Base-by-base conservation (phyloP, 1,284 basidiomycete species). In the Moesziomyces sp. region DNA sequence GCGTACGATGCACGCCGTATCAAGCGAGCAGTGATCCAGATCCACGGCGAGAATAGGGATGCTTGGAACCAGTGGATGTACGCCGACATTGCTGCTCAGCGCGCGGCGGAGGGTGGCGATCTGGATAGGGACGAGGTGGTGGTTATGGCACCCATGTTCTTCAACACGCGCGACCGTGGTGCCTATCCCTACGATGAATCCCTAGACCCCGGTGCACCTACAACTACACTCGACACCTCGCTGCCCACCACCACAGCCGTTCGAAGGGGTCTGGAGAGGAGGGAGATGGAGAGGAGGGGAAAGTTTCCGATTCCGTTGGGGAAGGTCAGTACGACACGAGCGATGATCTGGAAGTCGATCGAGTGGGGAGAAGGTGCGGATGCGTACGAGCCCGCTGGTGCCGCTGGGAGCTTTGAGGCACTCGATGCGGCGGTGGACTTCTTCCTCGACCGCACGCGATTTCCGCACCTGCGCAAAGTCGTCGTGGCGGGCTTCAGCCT, bases 61-160 rank as follows among this genome's bases (percentile, higher is more conserved):
- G 62, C 77, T 1, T 82, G 80, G 78, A 81, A 83, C 52, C 71
- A 80, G 65, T 81, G 71, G 71, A 52, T 73, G 14, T 82, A 77
- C 58, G 47, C 76, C n/a, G 74, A 78, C 52, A 24, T 78, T 7
- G 70, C 81, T 4, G 66, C 78, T 5, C 58, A 66, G 43, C 43
- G 71, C 3, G 76, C 69, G 0, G 60, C 54, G 2, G 57, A 64
- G 24, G 74, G 75, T 1, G 77, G 77, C 0, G 70, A 48, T n/a
- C 75, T 81, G 24, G 52, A 54, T 1, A 35, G 64, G 1, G 77
- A 80, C 23, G 76, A 82, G 44, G 75, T 82, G 45, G 62, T 81
- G 6, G 64, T 81, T 14, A 68, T 77, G 47, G 74, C 81, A 0
- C 81, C 81, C 0, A 66, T 78, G 67, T 81, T 82, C 43, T 76